phyloP scores from a whole-genome alignment of 2,329 filamentous ascomycete species.

The Diaporthe capsici region DNA sequence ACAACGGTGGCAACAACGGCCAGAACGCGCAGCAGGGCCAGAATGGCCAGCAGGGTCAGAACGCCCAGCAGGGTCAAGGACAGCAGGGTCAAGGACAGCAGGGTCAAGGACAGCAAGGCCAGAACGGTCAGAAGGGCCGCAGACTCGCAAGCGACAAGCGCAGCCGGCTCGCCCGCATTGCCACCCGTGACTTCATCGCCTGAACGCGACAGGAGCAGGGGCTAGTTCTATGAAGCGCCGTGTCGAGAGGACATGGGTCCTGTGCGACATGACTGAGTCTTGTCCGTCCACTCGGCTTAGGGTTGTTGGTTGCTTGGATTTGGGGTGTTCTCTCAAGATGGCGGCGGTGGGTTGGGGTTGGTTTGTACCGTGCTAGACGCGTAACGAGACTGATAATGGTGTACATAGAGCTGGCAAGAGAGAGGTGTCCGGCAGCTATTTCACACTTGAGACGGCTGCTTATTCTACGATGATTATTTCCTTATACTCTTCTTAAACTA shows the following conservation, averaged over 20 bases:
- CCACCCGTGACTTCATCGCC: constrained; percentile 35
- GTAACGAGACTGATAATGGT: constrained; percentile 31
- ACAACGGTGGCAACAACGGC: constrained; percentile 39
- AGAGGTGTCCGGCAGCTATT: constrained; percentile 28
- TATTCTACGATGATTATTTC: constrained; percentile 38
- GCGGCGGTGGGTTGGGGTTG: neutral
- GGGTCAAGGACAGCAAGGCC: neutral
- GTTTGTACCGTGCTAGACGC: constrained; percentile 32
- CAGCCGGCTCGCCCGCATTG: constrained; percentile 20
- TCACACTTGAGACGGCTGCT: constrained; percentile 34
- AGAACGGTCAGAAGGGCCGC: neutral
- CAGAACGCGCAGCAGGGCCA: constrained; percentile 29
- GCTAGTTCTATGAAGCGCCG: constrained; percentile 24
- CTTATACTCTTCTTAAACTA: constrained; percentile 30
- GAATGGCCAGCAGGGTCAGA: constrained; percentile 7
- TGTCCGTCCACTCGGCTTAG: constrained; percentile 11
- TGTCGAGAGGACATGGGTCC: constrained; percentile 6
- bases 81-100: neutral
- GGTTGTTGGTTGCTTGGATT: neutral
- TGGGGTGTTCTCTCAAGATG: neutral
- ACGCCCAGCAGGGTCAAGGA: neutral
- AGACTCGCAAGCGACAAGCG: constrained; percentile 25
- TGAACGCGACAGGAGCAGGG: neutral
- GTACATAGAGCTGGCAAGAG: constrained; percentile 35
- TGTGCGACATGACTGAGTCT: constrained; percentile 15